These are phyloP conservation scores for Pichia scutulata DNA, from an alignment of 805 yeast species.

Conservation along the genomic window DNA sequence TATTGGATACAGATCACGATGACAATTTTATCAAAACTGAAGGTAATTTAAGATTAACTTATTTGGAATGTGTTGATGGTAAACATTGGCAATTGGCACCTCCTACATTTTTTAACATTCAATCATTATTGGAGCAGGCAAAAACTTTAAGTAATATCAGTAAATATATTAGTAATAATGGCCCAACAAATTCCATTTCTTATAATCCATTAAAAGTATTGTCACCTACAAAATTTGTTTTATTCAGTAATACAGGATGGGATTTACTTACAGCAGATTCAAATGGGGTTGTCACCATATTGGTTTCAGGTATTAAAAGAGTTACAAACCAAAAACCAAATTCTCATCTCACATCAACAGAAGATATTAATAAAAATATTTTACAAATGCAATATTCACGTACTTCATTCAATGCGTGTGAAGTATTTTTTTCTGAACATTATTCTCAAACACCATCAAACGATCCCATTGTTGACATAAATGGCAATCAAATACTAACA, in stretches of 20 bases:
- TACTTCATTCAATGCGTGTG: constrained; percentile 31
- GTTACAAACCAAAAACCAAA: constrained; percentile 10
- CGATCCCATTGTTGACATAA: constrained; percentile 14
- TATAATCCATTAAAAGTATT: background rate
- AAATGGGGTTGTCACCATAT: constrained; percentile 55
- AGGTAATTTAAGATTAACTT: constrained; percentile 46
- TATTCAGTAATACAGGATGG: constrained; percentile 74
- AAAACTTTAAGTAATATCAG: constrained; percentile 11
- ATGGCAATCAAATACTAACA: constrained; percentile 33
- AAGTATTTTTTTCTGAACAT: constrained; percentile 40
- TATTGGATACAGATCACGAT: constrained; percentile 8
- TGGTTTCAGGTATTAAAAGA: constrained; percentile 42
- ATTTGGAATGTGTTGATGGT: constrained; percentile 70
- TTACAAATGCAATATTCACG: constrained; percentile 33
- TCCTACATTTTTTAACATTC: constrained; percentile 29
- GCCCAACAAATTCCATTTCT: background rate
- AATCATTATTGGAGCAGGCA: background rate
- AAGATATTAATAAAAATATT: constrained; percentile 29
- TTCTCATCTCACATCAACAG: constrained; percentile 25
- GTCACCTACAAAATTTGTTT: constrained; percentile 32
- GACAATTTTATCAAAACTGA: constrained; percentile 23
- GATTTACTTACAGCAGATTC: constrained; percentile 77
- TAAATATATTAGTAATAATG: background rate
- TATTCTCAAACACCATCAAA: constrained; percentile 18
- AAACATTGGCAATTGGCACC: constrained; percentile 68